phyloP scores from a whole-genome alignment of 768 basidiomycete species.

The Pleurotus eryngii region DNA sequence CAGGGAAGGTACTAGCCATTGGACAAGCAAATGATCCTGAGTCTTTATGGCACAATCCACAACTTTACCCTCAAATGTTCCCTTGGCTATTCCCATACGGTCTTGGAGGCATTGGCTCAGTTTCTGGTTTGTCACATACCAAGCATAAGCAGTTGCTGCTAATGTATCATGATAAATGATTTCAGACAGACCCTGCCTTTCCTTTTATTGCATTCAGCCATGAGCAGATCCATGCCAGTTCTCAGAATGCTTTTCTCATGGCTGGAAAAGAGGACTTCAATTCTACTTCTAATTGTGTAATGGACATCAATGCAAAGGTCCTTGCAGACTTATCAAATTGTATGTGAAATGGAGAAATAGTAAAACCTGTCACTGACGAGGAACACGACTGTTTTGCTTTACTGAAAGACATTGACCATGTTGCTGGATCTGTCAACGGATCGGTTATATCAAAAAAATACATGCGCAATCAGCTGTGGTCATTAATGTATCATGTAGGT shows the following conservation, averaged over 20 bases:
- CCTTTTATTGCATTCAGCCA: too few relatives aligned
- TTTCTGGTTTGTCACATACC: background rate
- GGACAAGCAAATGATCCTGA: conserved; percentile 15
- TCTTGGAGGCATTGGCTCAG: too few relatives aligned
- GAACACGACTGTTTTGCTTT: conserved; percentile 23
- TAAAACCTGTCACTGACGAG: background rate
- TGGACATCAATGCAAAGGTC: background rate
- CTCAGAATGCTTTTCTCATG: background rate
- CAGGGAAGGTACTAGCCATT: conserved; percentile 16
- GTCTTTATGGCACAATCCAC: conserved; percentile 26
- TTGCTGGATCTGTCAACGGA: conserved; percentile 20
- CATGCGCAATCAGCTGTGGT: conserved; percentile 28
- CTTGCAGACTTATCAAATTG: background rate
- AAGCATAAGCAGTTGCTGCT: background rate
- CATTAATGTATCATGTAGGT: too few relatives aligned
- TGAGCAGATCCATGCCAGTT: background rate
- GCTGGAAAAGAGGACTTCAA: background rate
- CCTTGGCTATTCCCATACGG: too few relatives aligned
- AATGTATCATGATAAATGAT: background rate
- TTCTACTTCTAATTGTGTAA: background rate
- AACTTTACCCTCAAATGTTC: too few relatives aligned
- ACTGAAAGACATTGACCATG: conserved; percentile 22
- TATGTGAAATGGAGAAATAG: background rate
- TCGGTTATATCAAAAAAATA: conserved; percentile 23
- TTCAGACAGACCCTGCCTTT: background rate